These are phyloP conservation scores for Fagus sylvatica DNA, from an alignment of 306 rosid genomes.

Conservation along the genomic window DNA sequence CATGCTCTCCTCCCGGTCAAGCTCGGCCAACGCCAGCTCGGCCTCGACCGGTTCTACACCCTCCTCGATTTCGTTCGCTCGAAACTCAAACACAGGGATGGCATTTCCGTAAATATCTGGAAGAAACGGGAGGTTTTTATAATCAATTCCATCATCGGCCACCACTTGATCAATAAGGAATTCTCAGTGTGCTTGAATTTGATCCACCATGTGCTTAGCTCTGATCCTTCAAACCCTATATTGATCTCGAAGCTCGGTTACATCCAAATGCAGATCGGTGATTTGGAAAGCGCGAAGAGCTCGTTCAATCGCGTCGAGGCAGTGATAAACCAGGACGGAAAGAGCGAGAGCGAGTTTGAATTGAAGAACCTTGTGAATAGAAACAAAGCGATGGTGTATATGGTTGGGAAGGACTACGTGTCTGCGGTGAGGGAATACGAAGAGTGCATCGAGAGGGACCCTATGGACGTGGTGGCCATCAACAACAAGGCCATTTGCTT, in stretches of 20 bases:
- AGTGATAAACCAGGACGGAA: conserved; percentile 44
- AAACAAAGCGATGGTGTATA: conserved; percentile 73
- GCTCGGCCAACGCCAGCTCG: conserved; percentile 71
- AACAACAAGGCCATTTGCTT: conserved; percentile 88
- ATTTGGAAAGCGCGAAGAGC: conserved; percentile 71
- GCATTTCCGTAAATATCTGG: conserved; percentile 49
- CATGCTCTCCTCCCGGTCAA: conserved; percentile 67
- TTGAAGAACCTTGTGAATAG: conserved; percentile 63
- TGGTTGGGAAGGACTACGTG: conserved; percentile 89
- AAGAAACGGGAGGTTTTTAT: conserved; percentile 65
- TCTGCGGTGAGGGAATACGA: conserved; percentile 96
- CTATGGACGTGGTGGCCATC: conserved; percentile 61
- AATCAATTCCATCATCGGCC: conserved; percentile 65
- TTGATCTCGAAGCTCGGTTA: conserved; percentile 77
- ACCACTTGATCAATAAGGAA: conserved; percentile 72
- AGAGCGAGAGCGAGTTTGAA: conserved; percentile 47
- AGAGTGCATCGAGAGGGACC: conserved; percentile 79
- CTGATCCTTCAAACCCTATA: conserved; percentile 50
- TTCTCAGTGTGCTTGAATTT: conserved; percentile 61
- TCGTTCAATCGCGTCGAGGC: conserved; percentile 60
- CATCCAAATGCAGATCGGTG: conserved; percentile 84
- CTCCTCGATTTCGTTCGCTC: conserved; percentile 65
- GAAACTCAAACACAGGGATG: conserved; percentile 33
- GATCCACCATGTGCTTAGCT: conserved; percentile 46
- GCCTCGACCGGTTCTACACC: conserved; percentile 66